A percentile compares a stretch with the other conserved stretches of the same genome.
Conservation (phyloP, 2,329 filamentous ascomycete species). For the Microcyclospora pomicola region DNA sequence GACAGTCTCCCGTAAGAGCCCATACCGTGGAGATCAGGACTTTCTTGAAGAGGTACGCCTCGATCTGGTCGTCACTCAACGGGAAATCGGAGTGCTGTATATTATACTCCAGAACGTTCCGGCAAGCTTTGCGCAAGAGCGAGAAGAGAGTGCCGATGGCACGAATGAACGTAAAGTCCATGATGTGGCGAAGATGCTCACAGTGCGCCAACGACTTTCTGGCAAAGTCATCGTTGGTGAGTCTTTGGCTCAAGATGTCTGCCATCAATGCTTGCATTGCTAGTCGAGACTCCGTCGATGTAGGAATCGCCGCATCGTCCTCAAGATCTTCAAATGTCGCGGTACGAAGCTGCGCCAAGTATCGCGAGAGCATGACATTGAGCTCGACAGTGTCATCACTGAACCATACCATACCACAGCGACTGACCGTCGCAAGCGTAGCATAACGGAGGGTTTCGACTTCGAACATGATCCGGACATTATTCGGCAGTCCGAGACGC, state of each 20-base stretch:
- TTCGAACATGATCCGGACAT: conserved; percentile 99
- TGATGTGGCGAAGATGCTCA: conserved; percentile 77
- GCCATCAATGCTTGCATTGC: conserved; percentile 71
- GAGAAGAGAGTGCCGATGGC: conserved; percentile 91
- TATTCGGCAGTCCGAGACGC: conserved; percentile 81
- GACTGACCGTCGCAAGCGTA: conserved; percentile 94
- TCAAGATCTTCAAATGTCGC: conserved; percentile 89
- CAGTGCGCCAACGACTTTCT: conserved; percentile 63
- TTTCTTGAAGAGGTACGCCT: conserved; percentile 85
- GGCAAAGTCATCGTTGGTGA: conserved; percentile 71
- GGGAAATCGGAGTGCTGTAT: conserved; percentile 88
- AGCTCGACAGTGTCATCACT: conserved; percentile 93
- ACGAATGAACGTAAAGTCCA: conserved; percentile 89
- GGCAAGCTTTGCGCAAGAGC: conserved; percentile 82
- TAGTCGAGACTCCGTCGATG: conserved; percentile 40
- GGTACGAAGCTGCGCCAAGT: conserved; percentile 68
- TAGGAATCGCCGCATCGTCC: conserved; percentile 69
- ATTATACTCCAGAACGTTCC: conserved; percentile 92
- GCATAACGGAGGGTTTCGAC: conserved; percentile 96
- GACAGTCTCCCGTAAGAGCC: conserved; percentile 92
- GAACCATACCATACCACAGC: conserved; percentile 99
- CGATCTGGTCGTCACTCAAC: conserved; percentile 76
- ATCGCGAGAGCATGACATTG: conserved; percentile 83
- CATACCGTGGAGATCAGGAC: conserved; percentile 83
- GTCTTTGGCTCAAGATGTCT: conserved; percentile 59